These are phyloP conservation scores for Geotrichum histeridarum DNA, from an alignment of 1,139 yeast genomes.

Conservation along the genomic window DNA sequence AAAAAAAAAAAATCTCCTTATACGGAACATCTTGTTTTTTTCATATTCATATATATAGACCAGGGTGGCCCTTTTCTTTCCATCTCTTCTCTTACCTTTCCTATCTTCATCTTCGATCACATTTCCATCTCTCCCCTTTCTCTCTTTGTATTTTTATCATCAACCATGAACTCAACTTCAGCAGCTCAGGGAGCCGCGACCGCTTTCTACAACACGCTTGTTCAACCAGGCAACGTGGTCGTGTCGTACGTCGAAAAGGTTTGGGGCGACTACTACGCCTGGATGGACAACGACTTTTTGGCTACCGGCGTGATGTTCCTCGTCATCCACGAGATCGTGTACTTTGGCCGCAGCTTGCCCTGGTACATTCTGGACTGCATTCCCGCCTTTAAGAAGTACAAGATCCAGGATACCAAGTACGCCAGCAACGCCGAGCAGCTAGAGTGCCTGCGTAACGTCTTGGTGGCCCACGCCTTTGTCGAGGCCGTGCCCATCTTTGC, in stretches of 20 bases:
- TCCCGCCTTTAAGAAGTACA: constrained; percentile 69
- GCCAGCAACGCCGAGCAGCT: constrained; percentile 80
- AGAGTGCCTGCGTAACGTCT: constrained; percentile 81
- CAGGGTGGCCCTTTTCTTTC: not conserved
- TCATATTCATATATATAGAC: not conserved
- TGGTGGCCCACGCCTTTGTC: constrained; percentile 78
- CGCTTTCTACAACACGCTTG: constrained; percentile 2
- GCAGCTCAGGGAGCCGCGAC: constrained; percentile 1
- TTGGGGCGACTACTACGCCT: constrained; percentile 78
- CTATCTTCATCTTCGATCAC: not conserved
- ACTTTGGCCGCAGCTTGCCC: constrained; percentile 79
- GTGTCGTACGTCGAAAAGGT: constrained; percentile 50
- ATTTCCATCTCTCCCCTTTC: not conserved
- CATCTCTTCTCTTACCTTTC: not conserved
- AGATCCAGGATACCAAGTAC: constrained; percentile 72
- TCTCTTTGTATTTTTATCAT: not conserved
- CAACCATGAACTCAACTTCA: constrained; percentile 10
- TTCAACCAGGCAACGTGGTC: constrained; percentile 2
- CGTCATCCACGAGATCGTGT: constrained; percentile 67
- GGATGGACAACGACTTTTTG: constrained; percentile 65
- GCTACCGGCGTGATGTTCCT: constrained; percentile 82
- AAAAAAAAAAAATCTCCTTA: not conserved
- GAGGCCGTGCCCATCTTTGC: constrained; percentile 96
- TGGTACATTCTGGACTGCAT: constrained; percentile 75
- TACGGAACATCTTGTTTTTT: too few species aligned